Evolutionary conservation across 2,329 filamentous ascomycete genomes (phyloP), one percentile per base, ranked within the genome.

Genomic region (Pseudocercospora vitis): DNA sequence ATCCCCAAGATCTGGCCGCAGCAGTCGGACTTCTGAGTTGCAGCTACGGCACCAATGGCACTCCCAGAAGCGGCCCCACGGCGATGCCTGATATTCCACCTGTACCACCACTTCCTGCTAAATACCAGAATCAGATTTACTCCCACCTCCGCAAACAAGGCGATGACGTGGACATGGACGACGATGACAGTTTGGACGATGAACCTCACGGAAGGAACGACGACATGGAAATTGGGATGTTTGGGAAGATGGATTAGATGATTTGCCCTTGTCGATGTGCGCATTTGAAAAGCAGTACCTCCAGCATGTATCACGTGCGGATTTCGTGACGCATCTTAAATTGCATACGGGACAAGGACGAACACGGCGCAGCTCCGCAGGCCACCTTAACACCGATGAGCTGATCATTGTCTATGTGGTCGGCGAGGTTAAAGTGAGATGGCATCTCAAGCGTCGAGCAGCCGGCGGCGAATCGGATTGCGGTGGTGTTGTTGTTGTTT

Each of bases 151-250:
- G 61, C 54, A 40, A 52, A 16, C 61, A 65, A 42, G 61, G 71
- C 50, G 76, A 45, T 28, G 42, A 78, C 57, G 72, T 78, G 24
- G 73, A 78, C 53, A 79, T 78, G 75, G 75, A 78, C 51, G 69
- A 70, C 23, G 67, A 66, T 53, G 85, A 80, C 70, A 77, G 80
- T 60, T 65, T 63, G 16, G 67, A 68, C 37, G 63, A 68, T 49
- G 65, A 74, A 48, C 67, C 67, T 44, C 68, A 60, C 57, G 82
- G 47, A 82, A 87, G 58, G 87, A 85, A 71, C 35, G 63, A 95
- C 64, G 91, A 96, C 64, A 91, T 95, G 59, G 92, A 97, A 62
- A 91, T 96, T 62, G 91, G 91, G 68, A 88, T 97, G 65, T 99
- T 99, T 77, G 91, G 91, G 53, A 84, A 84, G 63, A 97, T 97